Percentiles rank a stretch among this genome's conserved stretches.
phyloP scores from a whole-genome alignment of 768 basidiomycete genomes.

The Russula foetens region DNA sequence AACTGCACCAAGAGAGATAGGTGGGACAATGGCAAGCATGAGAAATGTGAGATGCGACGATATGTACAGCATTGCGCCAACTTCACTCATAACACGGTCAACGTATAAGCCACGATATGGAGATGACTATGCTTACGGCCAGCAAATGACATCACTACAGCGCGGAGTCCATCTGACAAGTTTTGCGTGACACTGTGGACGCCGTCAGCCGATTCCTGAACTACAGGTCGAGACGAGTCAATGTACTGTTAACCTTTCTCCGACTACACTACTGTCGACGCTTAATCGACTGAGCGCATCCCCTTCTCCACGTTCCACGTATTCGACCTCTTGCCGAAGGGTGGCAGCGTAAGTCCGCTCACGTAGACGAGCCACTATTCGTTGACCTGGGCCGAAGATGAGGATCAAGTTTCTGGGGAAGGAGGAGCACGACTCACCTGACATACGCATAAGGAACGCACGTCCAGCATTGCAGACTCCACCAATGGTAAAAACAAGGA shows the following conservation, averaged over 20 bases:
- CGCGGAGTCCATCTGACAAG: conserved; percentile 71
- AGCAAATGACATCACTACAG: conserved; percentile 88
- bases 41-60: conserved; percentile 81
- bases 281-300: conserved; percentile 89
- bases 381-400: conserved; percentile 46
- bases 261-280: conserved; percentile 88
- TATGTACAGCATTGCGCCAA: conserved; percentile 93
- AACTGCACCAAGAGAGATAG: conserved; percentile 79
- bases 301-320: conserved; percentile 86
- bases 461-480: conserved; percentile 81
- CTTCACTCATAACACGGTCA: conserved; percentile 29
- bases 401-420: neutral
- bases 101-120: too few species aligned
- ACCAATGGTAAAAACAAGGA: conserved; percentile 77
- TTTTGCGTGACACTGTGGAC: conserved; percentile 60
- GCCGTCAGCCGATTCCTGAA: neutral
- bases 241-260: conserved; percentile 58
- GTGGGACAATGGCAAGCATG: conserved; percentile 90
- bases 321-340: conserved; percentile 85
- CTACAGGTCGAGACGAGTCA: neutral
- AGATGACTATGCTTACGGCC: conserved; percentile 58
- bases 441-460: conserved; percentile 76
- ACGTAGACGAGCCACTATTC: conserved; percentile 83
- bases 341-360: conserved; percentile 79
- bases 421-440: conserved; percentile 41